Percentiles rank a stretch among this genome's conserved stretches.
These are phyloP conservation scores for Crataegus laevigata DNA, from an alignment of 306 rosid genomes.

Conservation along the genomic window DNA sequence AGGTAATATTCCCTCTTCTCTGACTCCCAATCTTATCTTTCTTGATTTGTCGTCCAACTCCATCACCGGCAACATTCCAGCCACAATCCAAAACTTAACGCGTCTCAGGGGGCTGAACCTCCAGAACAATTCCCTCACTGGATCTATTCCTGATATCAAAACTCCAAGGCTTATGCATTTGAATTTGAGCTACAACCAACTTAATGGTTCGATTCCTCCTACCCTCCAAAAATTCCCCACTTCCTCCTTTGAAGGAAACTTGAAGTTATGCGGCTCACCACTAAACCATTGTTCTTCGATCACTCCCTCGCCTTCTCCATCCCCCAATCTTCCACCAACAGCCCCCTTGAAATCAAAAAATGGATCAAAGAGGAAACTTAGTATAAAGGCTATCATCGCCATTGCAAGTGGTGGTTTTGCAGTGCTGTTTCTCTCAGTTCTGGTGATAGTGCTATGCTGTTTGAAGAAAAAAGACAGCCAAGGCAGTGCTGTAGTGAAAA, in stretches of 20 bases:
- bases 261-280: slow-evolving; percentile 64
- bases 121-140: slow-evolving; percentile 59
- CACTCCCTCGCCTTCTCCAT: slow-evolving; percentile 31
- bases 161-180: slow-evolving; percentile 45
- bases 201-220: slow-evolving; percentile 67
- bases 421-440: slow-evolving; percentile 29
- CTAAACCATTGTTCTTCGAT: slow-evolving; percentile 39
- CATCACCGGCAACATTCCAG: slow-evolving; percentile 60
- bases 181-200: slow-evolving; percentile 66
- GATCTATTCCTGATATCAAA: slow-evolving; percentile 56
- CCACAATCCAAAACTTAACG: slow-evolving; percentile 36
- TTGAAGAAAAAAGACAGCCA: slow-evolving; percentile 38
- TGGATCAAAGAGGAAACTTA: slow-evolving; percentile 37
- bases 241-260: slow-evolving; percentile 63
- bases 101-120: slow-evolving; percentile 46
- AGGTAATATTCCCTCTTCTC: slow-evolving; percentile 47
- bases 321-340: slow-evolving; percentile 20
- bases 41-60: slow-evolving; percentile 78
- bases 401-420: slow-evolving; percentile 33
- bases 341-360: slow-evolving; percentile 24
- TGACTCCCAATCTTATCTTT: slow-evolving; percentile 40
- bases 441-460: slow-evolving; percentile 36
- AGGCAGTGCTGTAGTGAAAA: slow-evolving; percentile 24
- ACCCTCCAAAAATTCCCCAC: slow-evolving; percentile 45
- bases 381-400: slow-evolving; percentile 40